Percentiles rank a stretch among this genome's conserved stretches.
phyloP scores from a whole-genome alignment of 495 filamentous ascomycete genomes.

The Podospora conica region DNA sequence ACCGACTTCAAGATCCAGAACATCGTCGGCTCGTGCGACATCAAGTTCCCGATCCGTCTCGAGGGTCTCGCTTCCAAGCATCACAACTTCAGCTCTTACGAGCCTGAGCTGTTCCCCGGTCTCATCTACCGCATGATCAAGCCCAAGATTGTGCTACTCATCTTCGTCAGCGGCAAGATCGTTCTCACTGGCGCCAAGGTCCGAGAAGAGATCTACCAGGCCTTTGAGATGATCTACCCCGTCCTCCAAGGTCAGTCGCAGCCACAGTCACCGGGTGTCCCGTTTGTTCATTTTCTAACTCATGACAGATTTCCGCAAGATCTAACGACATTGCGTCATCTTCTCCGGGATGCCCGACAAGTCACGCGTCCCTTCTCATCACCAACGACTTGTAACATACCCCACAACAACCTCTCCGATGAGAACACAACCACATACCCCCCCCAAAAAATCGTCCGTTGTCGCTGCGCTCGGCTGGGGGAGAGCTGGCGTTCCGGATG shows the following conservation, averaged over 20 bases:
- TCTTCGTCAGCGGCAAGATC: conserved; percentile 98
- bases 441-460: conserved; percentile 18
- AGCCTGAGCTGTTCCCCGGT: conserved; percentile 97
- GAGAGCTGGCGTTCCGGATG: neutral
- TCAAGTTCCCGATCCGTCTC: conserved; percentile 97
- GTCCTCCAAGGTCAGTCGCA: conserved; percentile 73
- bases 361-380: neutral
- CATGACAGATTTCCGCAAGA: conserved; percentile 43
- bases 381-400: conserved; percentile 31
- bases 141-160: conserved; percentile 97
- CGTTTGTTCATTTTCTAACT: conserved; percentile 14
- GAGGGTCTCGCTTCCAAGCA: conserved; percentile 93
- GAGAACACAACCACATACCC: conserved; percentile 44
- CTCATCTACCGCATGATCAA: conserved; percentile 99
- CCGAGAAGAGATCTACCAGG: conserved; percentile 97
- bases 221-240: conserved; percentile 98
- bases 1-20: conserved; percentile 99
- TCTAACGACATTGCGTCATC: conserved; percentile 26
- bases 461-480: conserved; percentile 5
- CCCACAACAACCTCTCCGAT: conserved; percentile 41
- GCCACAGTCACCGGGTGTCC: too few species aligned
- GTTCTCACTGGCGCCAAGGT: conserved; percentile 97
- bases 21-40: conserved; percentile 97
- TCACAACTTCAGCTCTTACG: conserved; percentile 99
- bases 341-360: neutral